Evolutionary conservation across 2,329 filamentous ascomycete genomes (phyloP), one percentile per base, ranked within the genome.

Genomic region (Stromatinia cepivora): DNA sequence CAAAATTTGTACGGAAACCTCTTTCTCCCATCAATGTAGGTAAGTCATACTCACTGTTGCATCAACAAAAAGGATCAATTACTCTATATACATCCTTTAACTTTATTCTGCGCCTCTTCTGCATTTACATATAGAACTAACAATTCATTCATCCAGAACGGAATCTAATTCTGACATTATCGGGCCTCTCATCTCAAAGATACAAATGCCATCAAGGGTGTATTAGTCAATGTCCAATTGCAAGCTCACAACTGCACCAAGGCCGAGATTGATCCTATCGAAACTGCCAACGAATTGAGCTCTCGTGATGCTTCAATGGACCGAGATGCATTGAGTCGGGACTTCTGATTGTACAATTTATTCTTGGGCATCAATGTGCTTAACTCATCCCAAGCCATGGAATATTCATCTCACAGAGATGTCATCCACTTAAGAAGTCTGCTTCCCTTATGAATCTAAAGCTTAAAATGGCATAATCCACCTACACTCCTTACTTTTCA

Each of bases 341-440:
- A 68, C 48, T 20, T 45, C 28, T 46, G 36, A 36, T 46, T 64
- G 48, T 36, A 48, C 50, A 20, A 4, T 34, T 58, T 20, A 39
- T 28, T 52, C 36, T 68, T 68, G 66, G 58, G 58, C 66, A 64
- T 7, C 39, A 64, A 54, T 64, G 15, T 64, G 50, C 58, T 68
- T 39, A 46, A 48, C 10, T 36, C 4, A 22, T 31, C 48, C 15
- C 31, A 34, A 22, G 22, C 17, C 45, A 53, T 64, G 66, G 28
- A n/a, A 46, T 15, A 68, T 20, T 36, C 25, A 34, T 36, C 36
- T n/a, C 59, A 42, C 39, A 28, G 9, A 8, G 4, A 48, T 68
- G 15, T 15, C n/a, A n/a, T n/a, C 36, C n/a, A 31, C 25, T 54
- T 36, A 50, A 61, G 25, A n/a, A 36, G 45, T 63, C 34, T 39